Base-by-base conservation (phyloP, 2,329 filamentous ascomycete genomes). In the Podosphaera xanthii region DNA sequence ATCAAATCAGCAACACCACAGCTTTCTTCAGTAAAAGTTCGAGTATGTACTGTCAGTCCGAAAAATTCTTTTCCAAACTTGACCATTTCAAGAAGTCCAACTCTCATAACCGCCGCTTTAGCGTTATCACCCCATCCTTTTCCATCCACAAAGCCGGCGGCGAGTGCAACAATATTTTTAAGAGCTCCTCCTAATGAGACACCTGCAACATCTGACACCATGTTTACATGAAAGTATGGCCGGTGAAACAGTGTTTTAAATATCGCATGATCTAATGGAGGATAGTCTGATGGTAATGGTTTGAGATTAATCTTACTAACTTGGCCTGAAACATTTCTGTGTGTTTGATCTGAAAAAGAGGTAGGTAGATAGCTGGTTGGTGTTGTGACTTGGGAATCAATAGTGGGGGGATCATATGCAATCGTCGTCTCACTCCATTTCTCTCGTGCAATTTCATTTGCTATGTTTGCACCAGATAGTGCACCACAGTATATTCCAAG, bases 371-470 rank as follows among this genome's bases (percentile, higher is more conserved):
- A 78, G 72, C 65, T 74, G 72, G 59, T 72, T 4, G 78, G 78
- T 9, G 84, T 83, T 1, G 86, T 83, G 49, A 83, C 81, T 66
- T 84, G 81, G 65, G 86, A 92, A 72, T 97, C 91, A 74, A 94
- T 81, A 14, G 81, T 79, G 0, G 92, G 92, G 33, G 92, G 91
- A 68, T 95, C 89, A 71, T 98, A 98, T 54, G 90, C 92, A 61
- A 98, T 84, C 31, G 91, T 98, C 2, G 92, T 97, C 74, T 97
- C 92, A 62, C 86, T 95, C 79, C 88, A 97, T 71, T 96, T 95
- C 75, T 96, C 92, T 65, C 82, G 80, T 0, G 92, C 92, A 67
- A 98, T 92, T 72, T 98, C 94, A 64, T 79, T 86, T 57, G 94
- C 92, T 67, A 98, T 92, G 75, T 98, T 98, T 67, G 92, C 92